Evolutionary conservation across 345 rosid genomes (phyloP), one percentile per base, ranked within the genome.

Genomic region (Gossypium stocksii): DNA sequence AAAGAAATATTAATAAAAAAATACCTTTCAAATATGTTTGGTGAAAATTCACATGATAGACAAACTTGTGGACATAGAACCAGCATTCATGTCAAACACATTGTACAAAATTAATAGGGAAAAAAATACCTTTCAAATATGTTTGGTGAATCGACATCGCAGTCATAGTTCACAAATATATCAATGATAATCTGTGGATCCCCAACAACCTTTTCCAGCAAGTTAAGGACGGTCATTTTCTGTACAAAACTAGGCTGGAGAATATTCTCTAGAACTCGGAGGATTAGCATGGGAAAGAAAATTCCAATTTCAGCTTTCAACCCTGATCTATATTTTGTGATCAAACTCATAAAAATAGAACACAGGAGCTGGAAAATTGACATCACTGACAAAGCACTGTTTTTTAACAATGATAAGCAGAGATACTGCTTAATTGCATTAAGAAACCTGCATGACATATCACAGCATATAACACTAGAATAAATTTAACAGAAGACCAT

Each of bases 181-280:
- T 94, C 98, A 81, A 92, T 76, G 74, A 92, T 84, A 70, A 88
- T 80, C 82, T 87, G 92, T 3, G 98, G 77, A 81, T 94, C 97
- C 69, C 83, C 89, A 60, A 87, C 86, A 60, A 94, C 86, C 84
- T 87, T 91, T 78, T 92, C 97, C 86, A 94, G 79, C 78, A 92
- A 79, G 79, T 83, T 90, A 77, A 94, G 91, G 76, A 94, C 97
- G 27, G 93, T 94, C 97, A 91, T 92, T 82, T 94, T 94, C 90
- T 94, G 98, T 74, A 94, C 70, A 83, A 92, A 94, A 77, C 98
- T 94, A 71, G 98, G 98, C 89, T 92, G 98, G 61, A 91, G 92
- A 73, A 94, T 89, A 84, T 94, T 94, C 84, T 94, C 98, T 79
- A 94, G 95, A 73, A 94, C 93, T 74, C 98, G 86, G 82, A 92